Percentiles rank a stretch among this genome's conserved stretches.
These are phyloP conservation scores for Linum lewisii DNA, from an alignment of 345 rosid genomes.

Conservation along the genomic window DNA sequence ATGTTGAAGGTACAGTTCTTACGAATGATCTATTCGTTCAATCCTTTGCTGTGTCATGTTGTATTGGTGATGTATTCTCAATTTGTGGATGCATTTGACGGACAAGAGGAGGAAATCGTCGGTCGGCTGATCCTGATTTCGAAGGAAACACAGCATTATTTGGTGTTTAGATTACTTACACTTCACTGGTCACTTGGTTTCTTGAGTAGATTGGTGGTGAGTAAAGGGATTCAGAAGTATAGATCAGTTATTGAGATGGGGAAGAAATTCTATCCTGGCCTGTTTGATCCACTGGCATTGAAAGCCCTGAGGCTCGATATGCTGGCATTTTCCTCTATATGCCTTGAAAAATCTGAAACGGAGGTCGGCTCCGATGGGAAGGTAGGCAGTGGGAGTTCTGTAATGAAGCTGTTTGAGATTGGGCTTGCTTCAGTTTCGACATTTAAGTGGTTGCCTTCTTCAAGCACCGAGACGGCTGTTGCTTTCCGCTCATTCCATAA, in stretches of 20 bases:
- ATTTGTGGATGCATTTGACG: conserved; percentile 64
- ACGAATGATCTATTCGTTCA: conserved; percentile 73
- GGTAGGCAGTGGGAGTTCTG: conserved; percentile 27
- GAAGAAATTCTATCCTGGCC: conserved; percentile 55
- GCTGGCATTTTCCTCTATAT: conserved; percentile 52
- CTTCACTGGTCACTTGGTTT: conserved; percentile 82
- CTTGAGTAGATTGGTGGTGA: conserved; percentile 33
- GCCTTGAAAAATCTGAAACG: conserved; percentile 27
- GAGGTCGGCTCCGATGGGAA: conserved; percentile 19
- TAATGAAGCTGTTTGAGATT: conserved; percentile 45
- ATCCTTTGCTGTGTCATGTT: conserved; percentile 68
- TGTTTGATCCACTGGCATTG: conserved; percentile 90
- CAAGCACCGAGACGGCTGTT: conserved; percentile 88
- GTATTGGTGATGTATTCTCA: conserved; percentile 53
- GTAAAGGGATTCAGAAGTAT: conserved; percentile 42
- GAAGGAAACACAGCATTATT: conserved; percentile 48
- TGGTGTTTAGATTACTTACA: conserved; percentile 74
- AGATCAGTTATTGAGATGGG: conserved; percentile 47
- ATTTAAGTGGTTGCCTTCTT: conserved; percentile 88
- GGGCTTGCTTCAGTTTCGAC: conserved; percentile 70
- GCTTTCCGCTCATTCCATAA: conserved; percentile 82
- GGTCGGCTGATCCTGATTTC: conserved; percentile 57
- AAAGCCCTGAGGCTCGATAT: conserved; percentile 83
- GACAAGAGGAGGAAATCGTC: conserved; percentile 66
- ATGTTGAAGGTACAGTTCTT: conserved; percentile 89